Conservation (phyloP, 2,329 filamentous ascomycete species). For the Simplicillium aogashimaense region DNA sequence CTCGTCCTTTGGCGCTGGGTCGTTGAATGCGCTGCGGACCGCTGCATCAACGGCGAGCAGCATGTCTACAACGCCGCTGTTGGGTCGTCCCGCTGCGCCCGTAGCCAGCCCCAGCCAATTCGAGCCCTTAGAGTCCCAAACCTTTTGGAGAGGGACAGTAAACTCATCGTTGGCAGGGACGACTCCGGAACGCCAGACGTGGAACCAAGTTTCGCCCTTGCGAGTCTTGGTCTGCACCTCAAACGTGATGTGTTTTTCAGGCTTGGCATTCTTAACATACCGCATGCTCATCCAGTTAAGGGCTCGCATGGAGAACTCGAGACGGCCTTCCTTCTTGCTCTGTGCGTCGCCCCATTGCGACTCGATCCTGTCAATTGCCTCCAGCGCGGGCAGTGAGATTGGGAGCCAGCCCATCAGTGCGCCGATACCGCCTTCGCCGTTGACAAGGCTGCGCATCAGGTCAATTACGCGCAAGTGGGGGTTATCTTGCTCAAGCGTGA, state of each 20-base stretch:
- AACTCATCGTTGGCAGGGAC: slow-evolving; percentile 20
- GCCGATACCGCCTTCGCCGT: slow-evolving; percentile 40
- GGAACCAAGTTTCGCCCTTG: slow-evolving; percentile 40
- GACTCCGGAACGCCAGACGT: slow-evolving; percentile 27
- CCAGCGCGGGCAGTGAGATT: slow-evolving; percentile 54
- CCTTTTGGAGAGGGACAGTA: slow-evolving; percentile 26
- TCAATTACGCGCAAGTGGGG: slow-evolving; percentile 57
- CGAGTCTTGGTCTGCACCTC: slow-evolving; percentile 41
- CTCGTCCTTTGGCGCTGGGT: not conserved
- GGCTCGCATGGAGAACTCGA: slow-evolving; percentile 42
- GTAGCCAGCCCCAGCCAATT: slow-evolving; percentile 37
- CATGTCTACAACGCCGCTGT: slow-evolving; percentile 32
- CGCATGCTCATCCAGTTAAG: slow-evolving; percentile 48
- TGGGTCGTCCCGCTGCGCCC: slow-evolving; percentile 33
- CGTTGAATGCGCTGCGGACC: slow-evolving; percentile 22
- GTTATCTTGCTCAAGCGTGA: slow-evolving; percentile 52
- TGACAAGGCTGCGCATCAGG: slow-evolving; percentile 47
- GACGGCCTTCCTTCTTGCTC: slow-evolving; percentile 30
- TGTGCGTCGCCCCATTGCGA: slow-evolving; percentile 34
- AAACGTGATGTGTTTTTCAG: slow-evolving; percentile 25
- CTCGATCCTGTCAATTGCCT: slow-evolving; percentile 51
- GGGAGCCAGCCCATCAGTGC: slow-evolving; percentile 45
- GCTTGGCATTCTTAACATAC: slow-evolving; percentile 30
- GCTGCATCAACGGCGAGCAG: slow-evolving; percentile 37
- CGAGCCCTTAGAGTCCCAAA: slow-evolving; percentile 34